Conservation (phyloP, 768 basidiomycete genomes). For the Psilocybe subaeruginosa region DNA sequence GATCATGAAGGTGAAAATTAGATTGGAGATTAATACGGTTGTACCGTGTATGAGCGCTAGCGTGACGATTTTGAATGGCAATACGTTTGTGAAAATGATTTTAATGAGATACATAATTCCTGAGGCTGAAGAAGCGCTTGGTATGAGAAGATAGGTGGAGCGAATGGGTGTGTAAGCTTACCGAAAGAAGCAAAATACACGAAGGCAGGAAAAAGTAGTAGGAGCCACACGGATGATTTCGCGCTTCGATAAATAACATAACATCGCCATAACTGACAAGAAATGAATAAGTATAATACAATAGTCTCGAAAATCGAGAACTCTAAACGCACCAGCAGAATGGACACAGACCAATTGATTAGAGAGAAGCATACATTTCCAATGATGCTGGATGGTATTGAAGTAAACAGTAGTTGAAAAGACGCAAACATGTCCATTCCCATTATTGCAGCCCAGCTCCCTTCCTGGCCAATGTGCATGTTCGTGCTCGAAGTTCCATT, state of each 20-base stretch:
- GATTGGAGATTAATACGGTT: slow-evolving; percentile 12
- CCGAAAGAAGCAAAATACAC: slow-evolving; percentile 15
- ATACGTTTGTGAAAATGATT: background rate
- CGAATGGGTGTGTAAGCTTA: background rate
- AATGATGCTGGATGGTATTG: background rate
- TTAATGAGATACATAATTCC: slow-evolving; percentile 6
- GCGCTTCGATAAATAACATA: slow-evolving; percentile 20
- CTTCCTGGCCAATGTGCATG: too few species aligned
- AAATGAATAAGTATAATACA: background rate
- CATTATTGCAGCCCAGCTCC: too few species aligned
- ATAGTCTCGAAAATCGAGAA: background rate
- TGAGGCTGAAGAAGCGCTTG: background rate
- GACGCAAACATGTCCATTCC: too few species aligned
- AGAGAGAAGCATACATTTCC: background rate
- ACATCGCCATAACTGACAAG: slow-evolving; percentile 20
- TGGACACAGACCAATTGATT: background rate
- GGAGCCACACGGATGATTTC: slow-evolving; percentile 1
- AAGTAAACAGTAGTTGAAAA: too few species aligned
- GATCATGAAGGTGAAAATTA: slow-evolving; percentile 21
- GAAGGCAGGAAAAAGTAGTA: slow-evolving; percentile 5
- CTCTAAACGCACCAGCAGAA: background rate
- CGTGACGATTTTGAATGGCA: background rate
- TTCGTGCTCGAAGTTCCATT: too few species aligned
- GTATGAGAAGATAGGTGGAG: background rate
- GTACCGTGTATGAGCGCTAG: slow-evolving; percentile 8